A percentile compares a stretch with the other conserved stretches of the same genome.
Evolutionary conservation across 1,284 basidiomycete species (phyloP).

Genomic region (Ustilago nuda): DNA sequence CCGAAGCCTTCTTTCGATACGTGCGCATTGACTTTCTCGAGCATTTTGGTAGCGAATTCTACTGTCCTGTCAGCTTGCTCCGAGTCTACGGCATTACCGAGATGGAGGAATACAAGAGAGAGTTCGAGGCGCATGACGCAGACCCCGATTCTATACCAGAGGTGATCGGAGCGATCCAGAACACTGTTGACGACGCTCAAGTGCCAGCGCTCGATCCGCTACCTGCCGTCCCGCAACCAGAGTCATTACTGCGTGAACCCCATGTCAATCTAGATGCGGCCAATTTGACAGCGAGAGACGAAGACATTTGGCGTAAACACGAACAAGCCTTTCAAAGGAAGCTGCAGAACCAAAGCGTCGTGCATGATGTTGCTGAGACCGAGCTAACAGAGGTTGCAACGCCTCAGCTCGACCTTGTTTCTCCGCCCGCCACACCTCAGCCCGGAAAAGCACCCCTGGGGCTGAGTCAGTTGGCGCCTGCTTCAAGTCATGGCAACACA

Average conservation of each 20-base stretch:
- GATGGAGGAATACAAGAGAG: constrained; percentile 83
- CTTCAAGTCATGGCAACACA: not conserved
- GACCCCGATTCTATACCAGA: constrained; percentile 62
- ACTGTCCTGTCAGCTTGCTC: constrained; percentile 91
- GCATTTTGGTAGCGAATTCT: constrained; percentile 94
- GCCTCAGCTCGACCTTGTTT: constrained; percentile 10
- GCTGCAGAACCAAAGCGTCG: constrained; percentile 29
- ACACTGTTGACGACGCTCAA: not conserved
- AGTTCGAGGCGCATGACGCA: constrained; percentile 79
- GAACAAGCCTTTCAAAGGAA: constrained; percentile 49
- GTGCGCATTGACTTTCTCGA: constrained; percentile 94
- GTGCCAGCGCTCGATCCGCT: not conserved
- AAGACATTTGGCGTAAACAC: constrained; percentile 51
- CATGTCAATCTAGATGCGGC: constrained; percentile 1
- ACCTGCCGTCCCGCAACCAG: constrained; percentile 2
- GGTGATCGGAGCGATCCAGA: not conserved
- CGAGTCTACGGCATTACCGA: constrained; percentile 96
- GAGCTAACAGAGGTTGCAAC: constrained; percentile 9
- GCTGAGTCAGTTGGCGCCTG: not conserved
- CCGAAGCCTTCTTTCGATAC: constrained; percentile 74
- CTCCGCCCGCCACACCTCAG: constrained; percentile 4
- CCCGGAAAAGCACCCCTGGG: not conserved
- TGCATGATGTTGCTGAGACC: constrained; percentile 12
- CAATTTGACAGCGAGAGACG: constrained; percentile 33
- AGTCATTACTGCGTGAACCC: not conserved